Evolutionary conservation across 148 eudicot genomes (phyloP).

Genomic region (Amaranthus hypochondriacus): DNA sequence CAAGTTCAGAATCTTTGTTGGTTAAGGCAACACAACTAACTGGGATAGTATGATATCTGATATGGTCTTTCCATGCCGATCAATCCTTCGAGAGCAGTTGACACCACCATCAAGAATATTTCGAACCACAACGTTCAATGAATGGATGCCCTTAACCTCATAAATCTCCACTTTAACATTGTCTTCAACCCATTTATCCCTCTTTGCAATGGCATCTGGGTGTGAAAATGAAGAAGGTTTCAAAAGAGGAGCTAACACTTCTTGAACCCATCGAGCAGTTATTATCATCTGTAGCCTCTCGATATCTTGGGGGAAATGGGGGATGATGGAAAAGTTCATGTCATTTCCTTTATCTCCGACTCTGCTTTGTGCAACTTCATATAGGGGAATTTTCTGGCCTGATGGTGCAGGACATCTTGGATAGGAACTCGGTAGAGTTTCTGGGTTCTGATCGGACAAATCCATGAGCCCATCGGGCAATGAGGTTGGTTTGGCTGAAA

Average conservation of each 20-base stretch:
- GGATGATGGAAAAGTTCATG: conserved; percentile 89
- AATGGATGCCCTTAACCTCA: conserved; percentile 64
- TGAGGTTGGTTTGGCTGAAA: conserved; percentile 9
- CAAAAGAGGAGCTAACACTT: conserved; percentile 52
- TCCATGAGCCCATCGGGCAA: conserved; percentile 21
- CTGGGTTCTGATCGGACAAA: conserved; percentile 13
- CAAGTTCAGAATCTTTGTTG: neutral
- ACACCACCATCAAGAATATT: conserved; percentile 92
- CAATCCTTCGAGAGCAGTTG: conserved; percentile 90
- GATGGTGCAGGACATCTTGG: conserved; percentile 47
- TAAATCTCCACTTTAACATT: conserved; percentile 81
- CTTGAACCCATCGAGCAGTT: conserved; percentile 73
- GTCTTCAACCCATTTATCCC: conserved; percentile 63
- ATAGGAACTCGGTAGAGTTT: conserved; percentile 20
- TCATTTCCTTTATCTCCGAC: conserved; percentile 95
- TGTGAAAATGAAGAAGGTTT: conserved; percentile 59
- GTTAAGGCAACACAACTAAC: conserved; percentile 56
- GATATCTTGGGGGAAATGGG: conserved; percentile 64
- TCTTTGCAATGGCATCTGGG: conserved; percentile 37
- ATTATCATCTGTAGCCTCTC: conserved; percentile 64
- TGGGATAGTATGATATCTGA: conserved; percentile 83
- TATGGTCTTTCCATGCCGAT: conserved; percentile 81
- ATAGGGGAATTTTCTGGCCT: conserved; percentile 51
- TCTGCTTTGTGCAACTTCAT: conserved; percentile 81
- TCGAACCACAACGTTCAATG: conserved; percentile 79